These are phyloP conservation scores for Blastomyces silverae DNA, from an alignment of 2,329 filamentous ascomycete species.

Conservation along the genomic window DNA sequence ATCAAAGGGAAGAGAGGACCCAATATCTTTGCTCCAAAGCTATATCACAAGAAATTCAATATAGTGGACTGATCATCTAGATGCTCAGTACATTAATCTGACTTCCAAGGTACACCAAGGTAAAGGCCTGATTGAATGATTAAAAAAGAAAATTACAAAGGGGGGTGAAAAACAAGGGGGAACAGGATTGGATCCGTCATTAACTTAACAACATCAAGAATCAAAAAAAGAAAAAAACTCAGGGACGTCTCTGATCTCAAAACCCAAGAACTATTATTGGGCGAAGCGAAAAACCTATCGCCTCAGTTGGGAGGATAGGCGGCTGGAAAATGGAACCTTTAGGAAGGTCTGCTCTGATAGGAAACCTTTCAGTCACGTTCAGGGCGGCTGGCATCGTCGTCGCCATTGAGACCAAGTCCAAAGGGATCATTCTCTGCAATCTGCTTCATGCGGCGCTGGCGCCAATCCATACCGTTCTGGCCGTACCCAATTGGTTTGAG, in stretches of 20 bases:
- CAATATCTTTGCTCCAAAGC: neutral
- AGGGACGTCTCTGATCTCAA: neutral
- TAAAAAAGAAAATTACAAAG: neutral
- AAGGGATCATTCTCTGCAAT: conserved; percentile 11
- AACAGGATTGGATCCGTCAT: too few species aligned
- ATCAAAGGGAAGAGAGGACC: neutral
- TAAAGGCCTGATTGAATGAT: neutral
- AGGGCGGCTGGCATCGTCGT: neutral
- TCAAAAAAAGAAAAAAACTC: neutral
- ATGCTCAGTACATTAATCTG: neutral
- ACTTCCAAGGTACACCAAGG: neutral
- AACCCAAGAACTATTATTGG: neutral
- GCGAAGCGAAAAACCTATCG: neutral
- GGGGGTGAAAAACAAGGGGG: neutral
- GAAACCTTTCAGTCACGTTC: neutral
- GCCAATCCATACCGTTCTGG: conserved; percentile 8
- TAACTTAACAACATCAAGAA: neutral
- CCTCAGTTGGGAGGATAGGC: neutral
- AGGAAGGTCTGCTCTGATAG: neutral
- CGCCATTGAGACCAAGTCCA: conserved; percentile 9
- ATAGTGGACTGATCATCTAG: neutral
- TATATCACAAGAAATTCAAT: conserved; percentile 8
- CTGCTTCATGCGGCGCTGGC: conserved; percentile 2
- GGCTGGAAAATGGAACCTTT: neutral
- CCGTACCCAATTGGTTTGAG: conserved; percentile 7